These are phyloP conservation scores for Sutorius eximius DNA, from an alignment of 1,284 basidiomycete genomes.

Conservation along the genomic window DNA sequence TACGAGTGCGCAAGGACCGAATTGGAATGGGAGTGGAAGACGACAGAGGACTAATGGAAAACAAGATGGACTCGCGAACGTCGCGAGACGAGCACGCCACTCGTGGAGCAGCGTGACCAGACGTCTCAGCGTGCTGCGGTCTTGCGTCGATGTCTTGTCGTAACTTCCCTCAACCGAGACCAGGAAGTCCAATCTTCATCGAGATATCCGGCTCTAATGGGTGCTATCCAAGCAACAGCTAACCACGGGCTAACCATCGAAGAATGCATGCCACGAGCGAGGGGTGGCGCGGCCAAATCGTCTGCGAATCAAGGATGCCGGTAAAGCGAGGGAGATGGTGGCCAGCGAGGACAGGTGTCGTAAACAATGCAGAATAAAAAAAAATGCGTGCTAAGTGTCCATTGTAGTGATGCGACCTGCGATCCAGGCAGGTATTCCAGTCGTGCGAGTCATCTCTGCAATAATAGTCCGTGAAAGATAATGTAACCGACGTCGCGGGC, in stretches of 20 bases:
- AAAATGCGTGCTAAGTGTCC: constrained; percentile 51
- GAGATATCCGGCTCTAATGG: constrained; percentile 35
- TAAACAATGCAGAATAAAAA: constrained; percentile 46
- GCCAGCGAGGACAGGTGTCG: constrained; percentile 26
- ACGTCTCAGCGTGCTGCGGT: constrained; percentile 55
- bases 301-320: constrained; percentile 26
- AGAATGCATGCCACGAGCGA: constrained; percentile 28
- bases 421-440: constrained; percentile 54
- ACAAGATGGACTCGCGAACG: constrained; percentile 44
- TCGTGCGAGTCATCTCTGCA: constrained; percentile 44
- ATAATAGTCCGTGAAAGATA: constrained; percentile 41
- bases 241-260: constrained; percentile 22
- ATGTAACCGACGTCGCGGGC: constrained; percentile 32
- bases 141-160: constrained; percentile 68
- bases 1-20: constrained; percentile 56
- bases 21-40: constrained; percentile 46
- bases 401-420: constrained; percentile 51
- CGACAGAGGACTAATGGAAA: constrained; percentile 43
- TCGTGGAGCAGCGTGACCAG: constrained; percentile 37
- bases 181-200: constrained; percentile 47
- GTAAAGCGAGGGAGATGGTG: constrained; percentile 13
- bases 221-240: constrained; percentile 10
- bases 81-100: constrained; percentile 54
- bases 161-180: constrained; percentile 46
- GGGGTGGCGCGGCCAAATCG: constrained; percentile 47